These are phyloP conservation scores for Lactifluus rugatus DNA, from an alignment of 768 basidiomycete genomes.

Conservation along the genomic window DNA sequence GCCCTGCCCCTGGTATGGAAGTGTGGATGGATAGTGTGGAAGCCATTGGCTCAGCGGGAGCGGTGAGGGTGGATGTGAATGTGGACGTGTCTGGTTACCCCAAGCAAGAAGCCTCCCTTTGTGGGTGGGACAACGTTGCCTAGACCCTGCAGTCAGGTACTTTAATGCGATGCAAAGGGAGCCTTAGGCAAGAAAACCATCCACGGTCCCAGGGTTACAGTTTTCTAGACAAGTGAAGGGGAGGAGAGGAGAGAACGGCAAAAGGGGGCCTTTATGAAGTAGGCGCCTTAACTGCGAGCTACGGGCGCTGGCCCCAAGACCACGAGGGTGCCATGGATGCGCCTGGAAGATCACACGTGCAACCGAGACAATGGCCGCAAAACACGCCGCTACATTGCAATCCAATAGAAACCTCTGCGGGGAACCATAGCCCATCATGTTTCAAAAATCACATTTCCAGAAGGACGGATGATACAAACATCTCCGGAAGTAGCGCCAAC, in stretches of 20 bases:
- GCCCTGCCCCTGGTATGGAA: not conserved
- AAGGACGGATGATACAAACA: constrained; percentile 20
- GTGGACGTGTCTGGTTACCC: constrained; percentile 5
- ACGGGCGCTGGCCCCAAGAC: not conserved
- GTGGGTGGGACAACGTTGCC: not conserved
- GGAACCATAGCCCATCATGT: constrained; percentile 9
- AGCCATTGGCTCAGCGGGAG: not conserved
- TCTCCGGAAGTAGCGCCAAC: constrained; percentile 14
- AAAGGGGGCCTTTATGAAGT: constrained; percentile 9
- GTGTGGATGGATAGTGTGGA: constrained; percentile 6
- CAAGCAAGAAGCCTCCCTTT: not conserved
- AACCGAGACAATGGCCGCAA: constrained; percentile 1
- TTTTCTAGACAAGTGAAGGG: not conserved
- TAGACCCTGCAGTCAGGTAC: not conserved
- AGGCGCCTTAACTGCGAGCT: constrained; percentile 10
- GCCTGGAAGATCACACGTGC: constrained; percentile 20
- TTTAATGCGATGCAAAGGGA: not conserved
- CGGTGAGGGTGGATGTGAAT: not conserved
- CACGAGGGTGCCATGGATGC: constrained; percentile 16
- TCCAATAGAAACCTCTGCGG: constrained; percentile 14
- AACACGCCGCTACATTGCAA: constrained; percentile 11
- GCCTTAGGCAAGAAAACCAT: not conserved
- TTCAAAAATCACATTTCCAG: constrained; percentile 26
- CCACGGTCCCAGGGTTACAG: constrained; percentile 1
- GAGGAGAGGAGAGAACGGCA: constrained; percentile 4